Percentiles rank a stretch among this genome's conserved stretches.
phyloP scores from a whole-genome alignment of 306 rosid genomes.

The Styphnolobium japonicum region DNA sequence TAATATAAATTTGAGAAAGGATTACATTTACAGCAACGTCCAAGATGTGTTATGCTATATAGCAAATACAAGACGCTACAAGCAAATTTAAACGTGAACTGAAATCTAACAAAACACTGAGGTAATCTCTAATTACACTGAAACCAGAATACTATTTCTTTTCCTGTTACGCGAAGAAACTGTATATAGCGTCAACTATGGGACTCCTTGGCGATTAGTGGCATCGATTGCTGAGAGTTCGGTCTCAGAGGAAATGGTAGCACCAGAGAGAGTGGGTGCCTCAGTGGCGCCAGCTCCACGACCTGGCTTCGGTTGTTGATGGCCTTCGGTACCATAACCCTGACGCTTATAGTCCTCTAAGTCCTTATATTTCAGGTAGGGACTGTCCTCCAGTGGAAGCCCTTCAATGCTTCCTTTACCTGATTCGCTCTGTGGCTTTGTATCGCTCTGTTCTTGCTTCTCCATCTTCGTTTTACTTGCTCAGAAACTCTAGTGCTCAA shows the following conservation, averaged over 20 bases:
- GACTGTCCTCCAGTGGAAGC: constrained; percentile 65
- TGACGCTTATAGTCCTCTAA: constrained; percentile 79
- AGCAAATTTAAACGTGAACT: neutral
- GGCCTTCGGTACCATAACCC: constrained; percentile 81
- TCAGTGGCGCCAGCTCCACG: constrained; percentile 78
- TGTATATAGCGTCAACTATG: neutral
- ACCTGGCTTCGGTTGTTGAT: constrained; percentile 53
- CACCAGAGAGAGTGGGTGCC: constrained; percentile 75
- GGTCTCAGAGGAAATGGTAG: constrained; percentile 28
- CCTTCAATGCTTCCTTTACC: constrained; percentile 45
- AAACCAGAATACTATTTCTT: neutral
- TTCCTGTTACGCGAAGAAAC: neutral
- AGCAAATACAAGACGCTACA: neutral
- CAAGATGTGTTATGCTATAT: neutral
- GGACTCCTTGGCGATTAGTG: constrained; percentile 37
- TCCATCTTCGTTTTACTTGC: constrained; percentile 29
- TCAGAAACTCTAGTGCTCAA: neutral
- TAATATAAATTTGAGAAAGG: neutral
- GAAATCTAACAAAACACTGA: neutral
- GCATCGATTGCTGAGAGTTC: constrained; percentile 22
- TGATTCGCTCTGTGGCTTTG: neutral
- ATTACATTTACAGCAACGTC: neutral
- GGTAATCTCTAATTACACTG: too few relatives aligned
- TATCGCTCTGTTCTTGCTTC: neutral
- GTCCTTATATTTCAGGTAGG: constrained; percentile 54